Percentiles rank a stretch among this genome's conserved stretches.
Evolutionary conservation across 2,329 filamentous ascomycete genomes (phyloP).

Genomic region (Talaromyces islandicus): DNA sequence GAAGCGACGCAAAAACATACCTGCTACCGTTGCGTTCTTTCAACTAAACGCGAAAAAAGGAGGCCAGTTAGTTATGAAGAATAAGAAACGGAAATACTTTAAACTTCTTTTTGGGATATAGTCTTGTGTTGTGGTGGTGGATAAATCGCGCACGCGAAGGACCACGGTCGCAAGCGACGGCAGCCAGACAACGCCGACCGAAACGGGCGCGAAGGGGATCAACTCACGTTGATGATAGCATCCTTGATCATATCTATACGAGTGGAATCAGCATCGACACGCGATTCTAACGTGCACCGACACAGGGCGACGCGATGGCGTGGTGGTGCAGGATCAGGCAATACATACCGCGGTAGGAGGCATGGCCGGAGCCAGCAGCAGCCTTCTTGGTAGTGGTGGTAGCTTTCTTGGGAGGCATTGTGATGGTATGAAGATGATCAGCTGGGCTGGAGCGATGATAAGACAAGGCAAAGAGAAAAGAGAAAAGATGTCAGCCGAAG

Average conservation of each 20-base stretch:
- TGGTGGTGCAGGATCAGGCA: constrained; percentile 38
- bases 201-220: constrained; percentile 42
- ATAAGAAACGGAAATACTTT: neutral
- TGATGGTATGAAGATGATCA: constrained; percentile 20
- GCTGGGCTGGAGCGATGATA: neutral
- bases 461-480: constrained; percentile 12
- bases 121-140: constrained; percentile 16
- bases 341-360: constrained; percentile 61
- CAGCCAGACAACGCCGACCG: neutral
- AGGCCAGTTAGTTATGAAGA: neutral
- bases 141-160: constrained; percentile 13
- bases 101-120: no score
- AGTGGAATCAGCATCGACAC: constrained; percentile 46
- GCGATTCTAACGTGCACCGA: constrained; percentile 43
- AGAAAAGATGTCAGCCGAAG: constrained; percentile 7
- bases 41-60: constrained; percentile 46
- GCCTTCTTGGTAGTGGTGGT: constrained; percentile 52
- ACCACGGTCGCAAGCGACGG: constrained; percentile 17
- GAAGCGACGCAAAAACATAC: constrained; percentile 44
- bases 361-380: constrained; percentile 46
- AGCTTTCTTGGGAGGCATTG: constrained; percentile 63
- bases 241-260: constrained; percentile 66
- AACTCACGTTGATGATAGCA: constrained; percentile 64
- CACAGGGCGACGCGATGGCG: constrained; percentile 40
- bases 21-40: constrained; percentile 67